phyloP scores from a whole-genome alignment of 176 grass and related monocot species.

The Cenchrus americanus region DNA sequence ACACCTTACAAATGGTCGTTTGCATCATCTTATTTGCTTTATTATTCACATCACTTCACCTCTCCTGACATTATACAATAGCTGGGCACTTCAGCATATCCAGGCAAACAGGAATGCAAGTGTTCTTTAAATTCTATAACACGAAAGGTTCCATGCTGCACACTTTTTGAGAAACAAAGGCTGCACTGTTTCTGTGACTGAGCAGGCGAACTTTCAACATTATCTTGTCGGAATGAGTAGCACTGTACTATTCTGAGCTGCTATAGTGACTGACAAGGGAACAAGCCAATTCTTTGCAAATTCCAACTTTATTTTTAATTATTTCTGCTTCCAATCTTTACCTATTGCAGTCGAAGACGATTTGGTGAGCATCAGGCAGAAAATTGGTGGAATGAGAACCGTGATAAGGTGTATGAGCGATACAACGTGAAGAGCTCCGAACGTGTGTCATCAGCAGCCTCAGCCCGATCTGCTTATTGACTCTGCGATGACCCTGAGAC shows the following conservation, averaged over 20 bases:
- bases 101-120: neutral
- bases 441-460: slow-evolving; percentile 79
- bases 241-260: neutral
- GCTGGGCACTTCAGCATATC: neutral
- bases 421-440: slow-evolving; percentile 91
- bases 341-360: slow-evolving; percentile 65
- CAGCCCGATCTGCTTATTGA: slow-evolving; percentile 63
- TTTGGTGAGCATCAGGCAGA: slow-evolving; percentile 98
- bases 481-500: neutral
- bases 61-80: too few species aligned
- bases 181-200: neutral
- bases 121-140: neutral
- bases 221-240: neutral
- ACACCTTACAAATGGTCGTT: neutral
- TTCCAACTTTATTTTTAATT: neutral
- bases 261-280: neutral
- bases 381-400: slow-evolving; percentile 94
- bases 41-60: neutral
- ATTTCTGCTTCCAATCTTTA: neutral
- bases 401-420: slow-evolving; percentile 82
- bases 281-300: neutral
- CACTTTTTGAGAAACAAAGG: slow-evolving; percentile 4
- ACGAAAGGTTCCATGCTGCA: neutral
- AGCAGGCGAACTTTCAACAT: slow-evolving; percentile 1
- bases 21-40: neutral